Base-by-base conservation (phyloP, 2,329 filamentous ascomycete genomes). In the Ophiobolus disseminans region DNA sequence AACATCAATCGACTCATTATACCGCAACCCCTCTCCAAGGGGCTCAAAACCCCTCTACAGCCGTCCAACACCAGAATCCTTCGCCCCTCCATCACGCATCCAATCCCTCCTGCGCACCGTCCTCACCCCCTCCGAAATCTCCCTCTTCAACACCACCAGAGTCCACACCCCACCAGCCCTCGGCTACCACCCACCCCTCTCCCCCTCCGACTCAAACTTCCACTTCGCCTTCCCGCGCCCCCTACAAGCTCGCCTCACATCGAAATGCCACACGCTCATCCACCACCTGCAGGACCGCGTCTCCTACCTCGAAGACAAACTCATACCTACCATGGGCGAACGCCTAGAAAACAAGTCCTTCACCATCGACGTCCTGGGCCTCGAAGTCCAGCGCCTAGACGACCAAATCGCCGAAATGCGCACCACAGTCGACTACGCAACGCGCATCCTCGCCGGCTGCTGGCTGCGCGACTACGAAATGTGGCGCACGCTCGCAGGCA, bases 391-490 rank as follows among this genome's bases (percentile, higher is more conserved):
- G 4, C 37, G 31, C 0, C 28, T 48, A 1, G n/a, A 28, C 1
- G 40, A 54, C 0, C 41, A 55, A 21, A 37, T 56, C 11, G 19
- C 30, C 1, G 30, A 53, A 30, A 32, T 64, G 3, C 45, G 43
- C 26, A 37, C 20, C 2, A 32, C 36, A 3, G 23, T 58, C 4
- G 48, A 58, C 19, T 57, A 55, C 20, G 45, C 45, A 1, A 47
- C 35, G 19, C 41, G 34, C 2, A 13, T 56, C 8, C 22, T 64
- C 9, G 10, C 31, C 8, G 44, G 49, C 14, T 63, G 57, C 14
- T 59, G 53, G 54, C n/a, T 48, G 14, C 45, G 60, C 3, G 58
- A 65, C 21, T 44, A 36, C n/a, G 58, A 58, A 22, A 38, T 57
- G 9, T 50, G 54, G 53, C 23, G 23, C 8, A 57, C 55, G 20